Evolutionary conservation across 176 grass and related monocot species (phyloP).

Genomic region (Oryza longistaminata): DNA sequence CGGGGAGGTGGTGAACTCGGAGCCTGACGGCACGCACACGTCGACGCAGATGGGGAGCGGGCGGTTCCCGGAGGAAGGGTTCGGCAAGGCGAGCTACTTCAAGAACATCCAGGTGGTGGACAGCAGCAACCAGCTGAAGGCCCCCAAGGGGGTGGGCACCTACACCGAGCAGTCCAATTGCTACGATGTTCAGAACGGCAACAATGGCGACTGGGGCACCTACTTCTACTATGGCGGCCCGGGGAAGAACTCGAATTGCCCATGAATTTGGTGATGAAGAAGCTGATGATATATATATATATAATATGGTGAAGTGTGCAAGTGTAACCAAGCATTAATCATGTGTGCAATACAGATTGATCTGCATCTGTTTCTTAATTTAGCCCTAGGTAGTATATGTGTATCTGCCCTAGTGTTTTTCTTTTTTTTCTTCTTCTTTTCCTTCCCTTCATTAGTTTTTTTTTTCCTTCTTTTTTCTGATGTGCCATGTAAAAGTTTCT

Average conservation of each 20-base stretch:
- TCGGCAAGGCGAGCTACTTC: conserved; percentile 82
- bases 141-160: conserved; percentile 49
- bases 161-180: conserved; percentile 73
- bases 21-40: conserved; percentile 51
- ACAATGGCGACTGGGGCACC: conserved; percentile 79
- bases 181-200: conserved; percentile 65
- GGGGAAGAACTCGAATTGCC: conserved; percentile 77
- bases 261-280: conserved; percentile 19
- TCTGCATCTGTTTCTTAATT: conserved; percentile 8
- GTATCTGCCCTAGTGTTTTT: conserved; percentile 2
- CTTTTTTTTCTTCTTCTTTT: background rate
- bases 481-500: conserved; percentile 60
- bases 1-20: conserved; percentile 77
- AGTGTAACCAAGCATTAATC: conserved; percentile 24
- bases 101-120: conserved; percentile 78
- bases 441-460: background rate
- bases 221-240: conserved; percentile 89
- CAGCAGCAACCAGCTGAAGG: conserved; percentile 52
- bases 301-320: background rate
- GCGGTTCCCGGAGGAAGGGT: conserved; percentile 77
- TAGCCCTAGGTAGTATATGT: conserved; percentile 32
- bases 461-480: background rate
- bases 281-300: background rate
- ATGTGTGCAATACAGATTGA: conserved; percentile 25
- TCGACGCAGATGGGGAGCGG: conserved; percentile 81